Evolutionary conservation across 306 rosid genomes (phyloP), one percentile per base, ranked within the genome.

Genomic region (Ammopiptanthus mongolicus): DNA sequence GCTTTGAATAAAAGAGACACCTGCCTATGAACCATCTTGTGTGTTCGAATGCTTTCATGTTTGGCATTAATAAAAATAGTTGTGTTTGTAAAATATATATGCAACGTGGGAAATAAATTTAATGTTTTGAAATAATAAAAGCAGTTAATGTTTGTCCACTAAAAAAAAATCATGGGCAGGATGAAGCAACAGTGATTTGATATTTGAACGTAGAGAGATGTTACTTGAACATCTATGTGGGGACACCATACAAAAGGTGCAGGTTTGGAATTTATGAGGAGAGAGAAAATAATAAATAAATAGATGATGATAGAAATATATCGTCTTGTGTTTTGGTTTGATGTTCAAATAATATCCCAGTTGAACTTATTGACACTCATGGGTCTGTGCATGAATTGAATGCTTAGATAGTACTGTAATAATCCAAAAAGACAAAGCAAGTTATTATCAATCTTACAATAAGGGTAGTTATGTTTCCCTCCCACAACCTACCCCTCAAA

Each of bases 1-100:
- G 22, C 76, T 69, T n/a, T 59, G 13, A 78, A 69, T 78, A 78
- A 78, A 47, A 36, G 56, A 37, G 28, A 29, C 13, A 48, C 23
- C 64, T 14, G 18, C 8, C 8, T 15, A 15, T 36, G 12, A 3
- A 25, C 47, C 61, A 47, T 53, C 18, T 19, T 53, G 39, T 39
- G 19, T 28, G 44, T 70, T 78, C 51, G 58, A 71, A 19, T 62
- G 25, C 46, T 77, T 78, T 22, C 46, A 9, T 62, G 41, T 71
- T 52, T 33, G 15, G 57, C 17, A 13, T 51, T 14, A 71, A 71
- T 51, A 51, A 78, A 71, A 36, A 56, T 53, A 60, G 9, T 25
- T 61, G 23, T 51, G 65, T 17, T 50, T 69, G 81, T 70, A 41
- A 25, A 25, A 23, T 23, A 23, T 23, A 23, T 25, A 25, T 25